Evolutionary conservation across 176 grass and related monocot genomes (phyloP).

Genomic region (Canna indica): DNA sequence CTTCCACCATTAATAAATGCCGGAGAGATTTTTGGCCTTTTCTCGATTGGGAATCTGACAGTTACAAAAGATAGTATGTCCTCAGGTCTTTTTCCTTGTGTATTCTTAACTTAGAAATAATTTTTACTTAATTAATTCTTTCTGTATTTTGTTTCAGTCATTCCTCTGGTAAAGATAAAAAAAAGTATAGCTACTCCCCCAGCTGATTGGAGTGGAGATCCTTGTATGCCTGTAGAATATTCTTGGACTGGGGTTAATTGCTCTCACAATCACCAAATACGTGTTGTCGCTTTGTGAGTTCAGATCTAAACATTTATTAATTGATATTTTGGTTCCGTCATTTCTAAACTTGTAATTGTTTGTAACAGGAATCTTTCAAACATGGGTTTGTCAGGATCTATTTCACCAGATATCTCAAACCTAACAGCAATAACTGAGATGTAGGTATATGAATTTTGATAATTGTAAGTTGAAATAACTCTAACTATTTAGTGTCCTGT

Average conservation of each 20-base stretch:
- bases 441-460: conserved; percentile 33
- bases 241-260: conserved; percentile 86
- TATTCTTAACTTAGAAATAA: not conserved
- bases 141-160: conserved; percentile 32
- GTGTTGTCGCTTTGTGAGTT: conserved; percentile 72
- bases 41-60: conserved; percentile 56
- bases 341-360: not conserved
- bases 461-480: conserved; percentile 6
- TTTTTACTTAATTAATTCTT: not conserved
- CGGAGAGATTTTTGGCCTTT: conserved; percentile 88
- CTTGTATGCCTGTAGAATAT: conserved; percentile 78
- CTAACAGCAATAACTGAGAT: conserved; percentile 67
- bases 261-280: conserved; percentile 35
- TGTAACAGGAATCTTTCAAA: conserved; percentile 57
- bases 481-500: conserved; percentile 19
- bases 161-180: conserved; percentile 50
- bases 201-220: conserved; percentile 88
- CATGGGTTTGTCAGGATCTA: conserved; percentile 56
- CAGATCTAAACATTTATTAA: not conserved
- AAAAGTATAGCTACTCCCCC: conserved; percentile 41
- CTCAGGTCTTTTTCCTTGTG: not conserved
- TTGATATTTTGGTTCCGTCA: conserved; percentile 8
- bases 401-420: conserved; percentile 48
- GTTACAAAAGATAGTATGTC: conserved; percentile 52
- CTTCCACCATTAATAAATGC: conserved; percentile 80